Conservation (phyloP, 768 basidiomycete species). For the Kwoniella europaea region DNA sequence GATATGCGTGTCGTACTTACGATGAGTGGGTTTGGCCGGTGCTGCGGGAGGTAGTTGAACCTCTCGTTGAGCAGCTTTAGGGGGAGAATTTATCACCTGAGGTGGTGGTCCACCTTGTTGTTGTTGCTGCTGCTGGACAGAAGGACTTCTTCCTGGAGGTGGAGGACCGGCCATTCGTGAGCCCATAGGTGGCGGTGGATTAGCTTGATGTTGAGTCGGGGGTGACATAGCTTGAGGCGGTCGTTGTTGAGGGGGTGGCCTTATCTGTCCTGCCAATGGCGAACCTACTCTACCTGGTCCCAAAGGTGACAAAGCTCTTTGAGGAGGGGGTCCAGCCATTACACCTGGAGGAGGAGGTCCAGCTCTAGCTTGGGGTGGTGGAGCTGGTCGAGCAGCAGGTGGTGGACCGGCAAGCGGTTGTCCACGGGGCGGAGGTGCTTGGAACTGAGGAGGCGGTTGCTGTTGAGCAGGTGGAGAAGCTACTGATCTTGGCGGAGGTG, state of each 20-base stretch:
- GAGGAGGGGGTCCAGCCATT: constrained; percentile 39
- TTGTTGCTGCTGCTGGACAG: constrained; percentile 27
- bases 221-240: constrained; percentile 25
- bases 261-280: constrained; percentile 27
- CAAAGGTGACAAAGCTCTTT: constrained; percentile 49
- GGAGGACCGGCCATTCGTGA: constrained; percentile 45
- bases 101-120: constrained; percentile 24
- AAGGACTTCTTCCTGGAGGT: constrained; percentile 44
- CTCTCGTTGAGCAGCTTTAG: constrained; percentile 49
- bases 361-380: constrained; percentile 22
- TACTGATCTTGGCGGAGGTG: constrained; percentile 40
- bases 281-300: constrained; percentile 41
- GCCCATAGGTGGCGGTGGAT: constrained; percentile 30
- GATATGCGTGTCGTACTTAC: constrained; percentile 60
- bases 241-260: constrained; percentile 24
- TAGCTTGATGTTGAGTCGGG: constrained; percentile 18
- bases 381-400: constrained; percentile 23
- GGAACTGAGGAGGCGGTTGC: constrained; percentile 50
- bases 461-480: constrained; percentile 31
- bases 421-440: constrained; percentile 59
- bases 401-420: constrained; percentile 54
- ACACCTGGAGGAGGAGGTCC: constrained; percentile 40
- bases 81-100: constrained; percentile 36
- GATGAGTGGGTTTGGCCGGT: constrained; percentile 64
- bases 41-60: constrained; percentile 59